Conservation (phyloP, 768 basidiomycete species). For the Dentipellis fragilis region DNA sequence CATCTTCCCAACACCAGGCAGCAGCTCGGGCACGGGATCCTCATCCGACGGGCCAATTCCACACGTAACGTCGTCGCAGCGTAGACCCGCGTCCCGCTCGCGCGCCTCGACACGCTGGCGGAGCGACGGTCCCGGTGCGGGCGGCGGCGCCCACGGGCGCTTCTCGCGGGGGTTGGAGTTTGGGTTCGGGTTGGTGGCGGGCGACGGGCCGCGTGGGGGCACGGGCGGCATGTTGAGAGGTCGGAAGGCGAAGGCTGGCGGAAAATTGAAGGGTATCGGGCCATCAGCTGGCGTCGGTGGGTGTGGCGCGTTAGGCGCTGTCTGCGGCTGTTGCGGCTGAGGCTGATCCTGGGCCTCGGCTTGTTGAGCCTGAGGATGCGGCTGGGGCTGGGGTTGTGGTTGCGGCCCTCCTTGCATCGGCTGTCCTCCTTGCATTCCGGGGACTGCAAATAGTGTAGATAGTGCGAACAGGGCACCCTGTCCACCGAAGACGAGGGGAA, state of each 20-base stretch:
- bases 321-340: too few relatives aligned
- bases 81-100: conserved; percentile 61
- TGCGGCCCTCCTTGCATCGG: too few relatives aligned
- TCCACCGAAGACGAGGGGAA: too few relatives aligned
- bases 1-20: conserved; percentile 23
- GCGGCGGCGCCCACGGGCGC: conserved; percentile 47
- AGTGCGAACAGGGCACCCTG: too few relatives aligned
- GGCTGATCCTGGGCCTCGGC: too few relatives aligned
- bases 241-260: neutral
- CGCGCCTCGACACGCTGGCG: conserved; percentile 65
- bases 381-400: too few relatives aligned
- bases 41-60: conserved; percentile 70
- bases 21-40: conserved; percentile 39
- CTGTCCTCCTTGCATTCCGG: too few relatives aligned
- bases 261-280: neutral
- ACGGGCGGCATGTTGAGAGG: neutral
- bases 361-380: too few relatives aligned
- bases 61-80: conserved; percentile 66
- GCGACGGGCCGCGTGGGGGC: neutral
- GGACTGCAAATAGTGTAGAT: too few relatives aligned
- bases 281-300: neutral
- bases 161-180: conserved; percentile 25
- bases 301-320: too few relatives aligned
- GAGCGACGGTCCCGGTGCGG: conserved; percentile 58
- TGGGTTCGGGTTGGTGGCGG: conserved; percentile 4